A percentile compares a stretch with the other conserved stretches of the same genome.
phyloP scores from a whole-genome alignment of 2,329 filamentous ascomycete genomes.

The Clarireedia monteithiana region DNA sequence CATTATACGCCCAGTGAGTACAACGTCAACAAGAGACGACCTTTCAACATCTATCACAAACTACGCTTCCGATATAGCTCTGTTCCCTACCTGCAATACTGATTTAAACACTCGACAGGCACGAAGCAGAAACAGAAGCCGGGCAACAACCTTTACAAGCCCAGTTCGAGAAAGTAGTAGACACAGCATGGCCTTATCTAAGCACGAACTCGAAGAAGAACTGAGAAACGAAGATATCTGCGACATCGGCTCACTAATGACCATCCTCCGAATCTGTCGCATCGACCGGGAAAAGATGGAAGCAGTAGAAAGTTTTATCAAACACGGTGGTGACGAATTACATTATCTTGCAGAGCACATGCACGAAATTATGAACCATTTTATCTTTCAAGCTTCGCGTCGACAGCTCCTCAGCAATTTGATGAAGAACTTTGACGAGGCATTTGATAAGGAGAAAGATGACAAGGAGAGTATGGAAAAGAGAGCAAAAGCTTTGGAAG shows the following conservation, averaged over 20 bases:
- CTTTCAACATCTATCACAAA: background rate
- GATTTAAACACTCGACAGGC: constrained; percentile 20
- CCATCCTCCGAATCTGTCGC: constrained; percentile 56
- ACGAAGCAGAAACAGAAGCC: constrained; percentile 37
- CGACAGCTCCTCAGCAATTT: constrained; percentile 67
- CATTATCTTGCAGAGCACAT: constrained; percentile 64
- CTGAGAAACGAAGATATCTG: constrained; percentile 49
- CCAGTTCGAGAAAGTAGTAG: constrained; percentile 9
- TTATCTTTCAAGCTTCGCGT: constrained; percentile 85
- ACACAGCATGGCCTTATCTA: constrained; percentile 25
- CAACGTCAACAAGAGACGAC: background rate
- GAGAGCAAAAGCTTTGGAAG: constrained; percentile 58
- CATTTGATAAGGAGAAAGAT: constrained; percentile 39
- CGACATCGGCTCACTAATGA: constrained; percentile 54
- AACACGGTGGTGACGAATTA: constrained; percentile 67
- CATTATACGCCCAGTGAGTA: constrained; percentile 54
- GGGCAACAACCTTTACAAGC: constrained; percentile 22
- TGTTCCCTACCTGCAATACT: background rate
- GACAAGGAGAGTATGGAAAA: constrained; percentile 17
- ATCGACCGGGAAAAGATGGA: constrained; percentile 92
- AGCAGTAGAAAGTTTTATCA: constrained; percentile 73
- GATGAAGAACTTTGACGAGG: constrained; percentile 52
- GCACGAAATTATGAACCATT: constrained; percentile 75
- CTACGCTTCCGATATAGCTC: background rate
- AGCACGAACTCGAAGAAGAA: constrained; percentile 30